These are phyloP conservation scores for Dendrocalamus sinicus DNA, from an alignment of 176 grass and related monocot species.

Conservation along the genomic window DNA sequence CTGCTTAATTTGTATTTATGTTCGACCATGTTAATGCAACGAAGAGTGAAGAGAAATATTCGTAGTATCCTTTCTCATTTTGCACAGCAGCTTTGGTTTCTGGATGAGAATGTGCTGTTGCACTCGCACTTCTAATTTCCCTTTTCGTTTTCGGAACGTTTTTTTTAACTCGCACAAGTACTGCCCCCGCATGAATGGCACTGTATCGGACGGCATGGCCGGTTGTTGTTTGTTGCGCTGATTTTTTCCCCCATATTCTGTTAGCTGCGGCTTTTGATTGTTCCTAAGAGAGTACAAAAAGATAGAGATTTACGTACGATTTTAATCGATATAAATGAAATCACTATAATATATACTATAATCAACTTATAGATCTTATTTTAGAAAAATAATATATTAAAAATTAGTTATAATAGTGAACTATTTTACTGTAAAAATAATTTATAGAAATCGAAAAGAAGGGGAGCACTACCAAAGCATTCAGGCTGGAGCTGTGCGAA, in stretches of 20 bases:
- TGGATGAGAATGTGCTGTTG: not conserved
- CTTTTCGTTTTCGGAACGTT: not conserved
- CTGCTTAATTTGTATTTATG: not conserved
- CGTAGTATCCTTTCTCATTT: not conserved
- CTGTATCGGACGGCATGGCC: not conserved
- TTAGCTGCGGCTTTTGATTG: no score
- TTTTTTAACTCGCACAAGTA: not conserved
- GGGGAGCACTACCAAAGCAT: not conserved
- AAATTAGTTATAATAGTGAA: no score
- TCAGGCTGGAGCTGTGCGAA: not conserved
- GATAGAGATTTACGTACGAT: rapidly evolving
- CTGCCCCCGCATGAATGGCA: not conserved
- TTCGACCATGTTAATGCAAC: constrained; percentile 44
- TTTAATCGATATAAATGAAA: no score
- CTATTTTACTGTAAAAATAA: no score
- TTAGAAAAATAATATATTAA: no score
- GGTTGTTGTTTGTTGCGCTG: not conserved
- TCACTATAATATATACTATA: no score
- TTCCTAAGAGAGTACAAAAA: no score
- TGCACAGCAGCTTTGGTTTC: not conserved
- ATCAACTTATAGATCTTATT: no score
- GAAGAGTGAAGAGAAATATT: constrained; percentile 26
- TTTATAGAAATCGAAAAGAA: no score
- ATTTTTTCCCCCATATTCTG: not conserved
- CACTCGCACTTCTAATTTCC: not conserved